Base-by-base conservation (phyloP, 805 yeast genomes). In the Sugiyamaella americana region DNA sequence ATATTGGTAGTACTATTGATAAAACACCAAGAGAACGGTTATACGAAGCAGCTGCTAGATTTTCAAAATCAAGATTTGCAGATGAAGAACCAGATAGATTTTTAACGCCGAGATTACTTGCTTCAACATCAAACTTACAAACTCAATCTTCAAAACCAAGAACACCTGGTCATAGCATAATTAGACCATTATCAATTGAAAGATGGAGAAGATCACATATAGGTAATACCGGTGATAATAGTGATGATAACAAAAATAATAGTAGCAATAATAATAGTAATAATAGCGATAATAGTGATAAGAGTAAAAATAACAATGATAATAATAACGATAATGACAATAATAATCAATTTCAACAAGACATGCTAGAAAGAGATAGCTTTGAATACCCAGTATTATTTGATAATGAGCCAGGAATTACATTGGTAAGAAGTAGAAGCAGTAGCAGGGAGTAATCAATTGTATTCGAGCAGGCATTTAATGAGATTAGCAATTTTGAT, bases 1-100 rank as follows among this genome's bases (percentile, higher is more conserved):
- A 8, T 6, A 20, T 13, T 11, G 23, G 41, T 10, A 40, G 40
- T 40, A 40, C 24, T 24, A 26, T 37, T 8, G 43, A 40, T n/a
- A 17, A 20, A 23, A 30, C 43, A 11, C 11, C 32, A 8, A 26
- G 32, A 26, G 32, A 26, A 26, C 8, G 32, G 13, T 13, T 26
- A 8, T 26, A 26, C 13, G 32, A 26, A 26, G 32, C 32, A 26
- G 32, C 32, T 13, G 32, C 32, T 13, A 26, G 32, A 26, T 8
- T 26, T 8, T 26, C 32, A 26, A 13, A 8, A 26, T 8, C 32
- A 26, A n/a, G n/a, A n/a, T n/a, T n/a, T n/a, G n/a, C n/a, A n/a
- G n/a, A n/a, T n/a, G n/a, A n/a, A n/a, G n/a, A n/a, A n/a, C 11
- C 32, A 8, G 32, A 26, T 13, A 8, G 32, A 26, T 8, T 8